Evolutionary conservation across 2,329 filamentous ascomycete genomes (phyloP).

Genomic region (Diaporthe sp.): DNA sequence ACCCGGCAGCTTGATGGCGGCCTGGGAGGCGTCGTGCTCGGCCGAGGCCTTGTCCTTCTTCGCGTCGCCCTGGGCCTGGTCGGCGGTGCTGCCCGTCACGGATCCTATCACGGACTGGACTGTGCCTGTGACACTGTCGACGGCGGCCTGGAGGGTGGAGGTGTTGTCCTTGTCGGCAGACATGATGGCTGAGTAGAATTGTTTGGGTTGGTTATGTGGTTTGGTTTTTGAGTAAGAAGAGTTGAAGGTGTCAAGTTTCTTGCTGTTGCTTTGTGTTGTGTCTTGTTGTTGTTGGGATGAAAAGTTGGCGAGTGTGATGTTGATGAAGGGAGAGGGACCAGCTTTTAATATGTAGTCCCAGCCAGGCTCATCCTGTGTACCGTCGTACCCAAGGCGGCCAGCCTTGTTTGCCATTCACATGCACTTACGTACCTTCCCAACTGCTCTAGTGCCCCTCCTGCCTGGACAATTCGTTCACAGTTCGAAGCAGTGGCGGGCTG

Average conservation of each 20-base stretch:
- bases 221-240: constrained; percentile 35
- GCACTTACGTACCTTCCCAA: not conserved
- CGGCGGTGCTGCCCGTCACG: constrained; percentile 76
- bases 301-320: not conserved
- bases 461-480: not conserved
- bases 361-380: not conserved
- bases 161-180: constrained; percentile 57
- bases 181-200: constrained; percentile 47
- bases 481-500: not conserved
- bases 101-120: constrained; percentile 78
- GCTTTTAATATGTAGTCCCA: constrained; percentile 1
- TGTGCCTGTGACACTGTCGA: constrained; percentile 78
- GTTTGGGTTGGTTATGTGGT: constrained; percentile 27
- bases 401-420: constrained; percentile 14
- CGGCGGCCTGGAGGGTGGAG: constrained; percentile 83
- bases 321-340: not conserved
- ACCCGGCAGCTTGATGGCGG: constrained; percentile 78
- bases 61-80: constrained; percentile 72
- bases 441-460: not conserved
- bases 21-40: constrained; percentile 80
- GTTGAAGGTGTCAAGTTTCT: constrained; percentile 35
- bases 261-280: constrained; percentile 19
- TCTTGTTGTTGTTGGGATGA: not conserved
- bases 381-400: not conserved
- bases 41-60: constrained; percentile 73